Conservation (phyloP, 108 stramenopile species). For the Epithemia pelagica region DNA sequence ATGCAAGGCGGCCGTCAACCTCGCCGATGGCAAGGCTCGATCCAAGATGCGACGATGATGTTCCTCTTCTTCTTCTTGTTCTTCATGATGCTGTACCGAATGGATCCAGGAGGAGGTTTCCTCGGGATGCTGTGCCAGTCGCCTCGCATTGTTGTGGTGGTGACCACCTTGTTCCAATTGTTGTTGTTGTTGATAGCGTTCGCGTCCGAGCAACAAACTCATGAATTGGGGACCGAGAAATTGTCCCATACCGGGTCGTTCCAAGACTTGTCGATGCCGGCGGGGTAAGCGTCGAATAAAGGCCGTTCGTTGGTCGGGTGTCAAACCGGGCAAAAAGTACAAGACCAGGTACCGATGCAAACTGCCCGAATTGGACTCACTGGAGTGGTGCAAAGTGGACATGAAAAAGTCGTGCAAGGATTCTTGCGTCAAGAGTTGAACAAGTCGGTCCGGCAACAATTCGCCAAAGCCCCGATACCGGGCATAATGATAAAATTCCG, state of each 20-base stretch:
- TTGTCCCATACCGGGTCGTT: constrained; percentile 45
- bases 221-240: constrained; percentile 33
- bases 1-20: not conserved
- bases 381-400: constrained; percentile 15
- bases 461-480: not conserved
- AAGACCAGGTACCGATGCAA: constrained; percentile 51
- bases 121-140: not conserved
- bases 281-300: constrained; percentile 55
- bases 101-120: too few relatives aligned
- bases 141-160: not conserved
- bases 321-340: constrained; percentile 72
- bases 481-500: not conserved
- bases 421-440: not conserved
- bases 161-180: constrained; percentile 3
- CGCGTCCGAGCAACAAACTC: constrained; percentile 34
- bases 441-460: not conserved
- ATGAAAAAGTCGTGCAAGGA: constrained; percentile 61
- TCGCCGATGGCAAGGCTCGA: not conserved
- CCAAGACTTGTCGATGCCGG: constrained; percentile 44
- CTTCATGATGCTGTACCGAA: not conserved
- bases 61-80: constrained; percentile 12
- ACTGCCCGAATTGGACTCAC: constrained; percentile 15
- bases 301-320: constrained; percentile 39
- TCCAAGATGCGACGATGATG: not conserved
- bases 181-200: constrained; percentile 23